Evolutionary conservation across 1,284 basidiomycete genomes (phyloP).

Genomic region (Cryptococcus sp.): DNA sequence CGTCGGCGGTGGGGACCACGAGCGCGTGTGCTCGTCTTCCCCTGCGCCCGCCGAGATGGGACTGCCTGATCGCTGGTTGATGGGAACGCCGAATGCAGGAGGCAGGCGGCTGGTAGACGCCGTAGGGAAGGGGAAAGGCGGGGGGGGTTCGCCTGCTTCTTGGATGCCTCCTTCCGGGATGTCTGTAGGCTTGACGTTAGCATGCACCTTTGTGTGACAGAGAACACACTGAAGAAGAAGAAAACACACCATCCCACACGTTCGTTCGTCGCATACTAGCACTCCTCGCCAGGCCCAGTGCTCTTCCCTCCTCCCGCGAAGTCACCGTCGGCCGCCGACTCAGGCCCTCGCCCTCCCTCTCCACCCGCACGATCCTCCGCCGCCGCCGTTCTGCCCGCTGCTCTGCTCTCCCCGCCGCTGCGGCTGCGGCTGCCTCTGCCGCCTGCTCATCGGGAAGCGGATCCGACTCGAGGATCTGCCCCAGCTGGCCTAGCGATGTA

Average conservation of each 20-base stretch:
- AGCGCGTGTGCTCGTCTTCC: slow-evolving; percentile 2
- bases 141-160: slow-evolving; percentile 39
- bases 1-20: slow-evolving; percentile 40
- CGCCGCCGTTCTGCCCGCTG: slow-evolving; percentile 18
- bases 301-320: slow-evolving; percentile 39
- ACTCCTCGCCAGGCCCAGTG: slow-evolving; percentile 38
- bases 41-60: neutral
- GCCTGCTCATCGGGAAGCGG: slow-evolving; percentile 5
- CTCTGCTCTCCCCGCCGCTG: neutral
- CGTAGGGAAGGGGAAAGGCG: slow-evolving; percentile 42
- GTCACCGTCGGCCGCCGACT: slow-evolving; percentile 28
- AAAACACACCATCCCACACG: slow-evolving; percentile 44
- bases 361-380: slow-evolving; percentile 29
- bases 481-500: slow-evolving; percentile 30
- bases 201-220: neutral
- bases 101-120: slow-evolving; percentile 29
- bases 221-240: neutral
- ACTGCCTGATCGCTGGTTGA: neutral
- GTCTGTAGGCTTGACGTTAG: neutral
- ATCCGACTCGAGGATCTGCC: slow-evolving; percentile 28
- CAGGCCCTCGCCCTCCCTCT: slow-evolving; percentile 8
- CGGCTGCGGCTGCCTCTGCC: neutral
- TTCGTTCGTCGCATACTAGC: slow-evolving; percentile 46
- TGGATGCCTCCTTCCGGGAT: slow-evolving; percentile 28
- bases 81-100: slow-evolving; percentile 21